Conservation (phyloP, 2,329 filamentous ascomycete genomes). For the Phaeophleospora eucalypticola region DNA sequence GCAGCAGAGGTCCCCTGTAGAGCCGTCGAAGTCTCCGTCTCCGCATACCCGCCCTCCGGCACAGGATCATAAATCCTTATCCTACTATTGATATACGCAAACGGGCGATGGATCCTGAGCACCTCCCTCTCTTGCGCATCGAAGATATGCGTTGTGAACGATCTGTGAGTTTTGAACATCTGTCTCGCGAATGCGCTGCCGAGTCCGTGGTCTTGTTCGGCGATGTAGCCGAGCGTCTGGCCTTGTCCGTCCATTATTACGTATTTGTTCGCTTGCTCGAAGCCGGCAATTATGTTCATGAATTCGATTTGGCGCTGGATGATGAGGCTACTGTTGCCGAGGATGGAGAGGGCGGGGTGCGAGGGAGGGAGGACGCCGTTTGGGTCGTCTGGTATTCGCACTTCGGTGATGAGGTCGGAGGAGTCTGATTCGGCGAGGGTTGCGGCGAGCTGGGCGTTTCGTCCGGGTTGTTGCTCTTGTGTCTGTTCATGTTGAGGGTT, state of each 20-base stretch:
- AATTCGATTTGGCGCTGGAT: slow-evolving; percentile 61
- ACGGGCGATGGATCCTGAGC: slow-evolving; percentile 59
- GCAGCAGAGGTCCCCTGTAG: slow-evolving; percentile 43
- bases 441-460: slow-evolving; percentile 40
- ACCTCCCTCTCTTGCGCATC: slow-evolving; percentile 58
- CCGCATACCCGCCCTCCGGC: slow-evolving; percentile 34
- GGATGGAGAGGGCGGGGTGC: slow-evolving; percentile 55
- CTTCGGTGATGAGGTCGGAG: slow-evolving; percentile 52
- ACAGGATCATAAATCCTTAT: slow-evolving; percentile 56
- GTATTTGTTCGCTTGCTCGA: slow-evolving; percentile 64
- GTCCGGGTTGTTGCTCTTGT: slow-evolving; percentile 21
- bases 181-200: slow-evolving; percentile 55
- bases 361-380: slow-evolving; percentile 54
- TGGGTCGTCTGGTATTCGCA: slow-evolving; percentile 59
- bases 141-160: slow-evolving; percentile 63
- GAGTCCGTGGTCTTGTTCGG: slow-evolving; percentile 59
- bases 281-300: slow-evolving; percentile 63
- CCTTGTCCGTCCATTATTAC: slow-evolving; percentile 62
- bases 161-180: slow-evolving; percentile 58
- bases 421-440: slow-evolving; percentile 45
- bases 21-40: slow-evolving; percentile 32
- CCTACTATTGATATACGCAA: slow-evolving; percentile 59
- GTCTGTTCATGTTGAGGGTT: background rate
- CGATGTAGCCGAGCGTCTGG: slow-evolving; percentile 61
- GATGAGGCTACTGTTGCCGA: slow-evolving; percentile 59